Evolutionary conservation across 257 asterid species (phyloP), one percentile per base, ranked within the genome.

Genomic region (Paraleonurus japonicus): DNA sequence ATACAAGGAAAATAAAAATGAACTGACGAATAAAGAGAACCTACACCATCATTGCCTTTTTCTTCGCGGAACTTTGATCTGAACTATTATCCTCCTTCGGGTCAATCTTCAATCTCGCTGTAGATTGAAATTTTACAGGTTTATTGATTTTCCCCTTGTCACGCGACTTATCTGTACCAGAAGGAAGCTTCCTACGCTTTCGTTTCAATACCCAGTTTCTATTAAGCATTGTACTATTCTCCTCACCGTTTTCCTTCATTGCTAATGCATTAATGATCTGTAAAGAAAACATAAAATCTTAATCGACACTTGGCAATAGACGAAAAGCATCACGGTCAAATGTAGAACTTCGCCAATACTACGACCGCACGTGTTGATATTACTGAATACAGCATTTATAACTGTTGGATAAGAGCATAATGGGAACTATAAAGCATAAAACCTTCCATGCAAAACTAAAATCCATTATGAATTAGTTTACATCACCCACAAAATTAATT

Each of bases 41-140:
- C 81, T 69, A 90, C 96, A 91, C 96, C 96, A 41, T 88, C 96
- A 74, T 86, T 82, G 83, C 96, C 96, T 82, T 88, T 81, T 69
- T 86, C 87, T 88, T 90, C 84, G 85, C 77, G 39, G 84, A 64
- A 69, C 24, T 73, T 53, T 74, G 86, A 66, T 50, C 83, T 59
- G 76, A 68, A 63, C 79, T 54, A 45, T 71, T 70, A 68, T 82
- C 88, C 41, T 70, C 82, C 76, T 73, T 84, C 73, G 37, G 73
- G 60, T 64, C 81, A 73, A 47, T 79, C 47, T 77, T 78, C 33
- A 81, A 61, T 67, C 78, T 81, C 51, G 80, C 51, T 58, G 74
- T 72, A 62, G 84, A 73, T 51, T 79, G 79, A 57, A 81, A 60
- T 68, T 86, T 86, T 64, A 77, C 76, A 67, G 78, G 68, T 74